Evolutionary conservation across 2,329 filamentous ascomycete species (phyloP).

Genomic region (Curvularia spicifera): DNA sequence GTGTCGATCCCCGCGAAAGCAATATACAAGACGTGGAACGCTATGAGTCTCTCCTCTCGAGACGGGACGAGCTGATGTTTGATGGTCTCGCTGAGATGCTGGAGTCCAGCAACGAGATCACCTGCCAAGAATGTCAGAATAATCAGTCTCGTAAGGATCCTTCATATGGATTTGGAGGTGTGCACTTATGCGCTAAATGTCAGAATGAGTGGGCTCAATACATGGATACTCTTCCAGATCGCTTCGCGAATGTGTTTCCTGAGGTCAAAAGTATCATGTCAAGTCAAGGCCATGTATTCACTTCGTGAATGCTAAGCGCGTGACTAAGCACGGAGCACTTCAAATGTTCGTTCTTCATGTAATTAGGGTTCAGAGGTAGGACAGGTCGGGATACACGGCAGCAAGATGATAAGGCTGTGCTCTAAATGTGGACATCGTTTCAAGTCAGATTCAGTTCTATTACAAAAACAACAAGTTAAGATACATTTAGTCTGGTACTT

Average conservation of each 20-base stretch:
- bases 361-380: not conserved
- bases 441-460: not conserved
- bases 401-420: not conserved
- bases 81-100: not conserved
- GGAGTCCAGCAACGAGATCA: not conserved
- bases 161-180: slow-evolving; percentile 2
- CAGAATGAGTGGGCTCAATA: not conserved
- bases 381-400: not conserved
- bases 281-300: not conserved
- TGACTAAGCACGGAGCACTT: not conserved
- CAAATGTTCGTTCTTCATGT: not conserved
- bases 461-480: not conserved
- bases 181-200: not conserved
- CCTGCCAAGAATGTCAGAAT: not conserved
- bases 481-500: not conserved
- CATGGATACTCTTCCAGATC: not conserved
- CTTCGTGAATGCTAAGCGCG: not conserved
- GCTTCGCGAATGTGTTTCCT: slow-evolving; percentile 2
- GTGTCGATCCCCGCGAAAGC: not conserved
- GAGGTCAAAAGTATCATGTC: not conserved
- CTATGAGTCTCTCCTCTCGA: not conserved
- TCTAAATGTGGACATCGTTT: not conserved
- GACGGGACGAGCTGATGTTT: slow-evolving; percentile 4
- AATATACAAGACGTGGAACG: not conserved
- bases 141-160: not conserved